A percentile compares a stretch with the other conserved stretches of the same genome.
Evolutionary conservation across 495 filamentous ascomycete species (phyloP).

Genomic region (Hyaloscypha hepaticicola): DNA sequence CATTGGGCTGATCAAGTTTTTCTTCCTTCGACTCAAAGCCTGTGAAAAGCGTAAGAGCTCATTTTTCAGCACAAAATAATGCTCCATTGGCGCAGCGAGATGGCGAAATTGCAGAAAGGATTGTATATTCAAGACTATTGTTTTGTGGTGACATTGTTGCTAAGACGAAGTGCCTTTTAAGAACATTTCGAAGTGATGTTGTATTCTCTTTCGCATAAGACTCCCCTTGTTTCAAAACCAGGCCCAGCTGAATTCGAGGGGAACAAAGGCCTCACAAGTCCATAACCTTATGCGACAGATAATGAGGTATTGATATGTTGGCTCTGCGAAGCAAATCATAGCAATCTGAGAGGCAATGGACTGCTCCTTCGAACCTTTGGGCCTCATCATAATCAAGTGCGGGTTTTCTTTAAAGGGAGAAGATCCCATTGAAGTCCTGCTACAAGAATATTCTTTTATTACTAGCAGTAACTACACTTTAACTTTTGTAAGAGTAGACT

Average conservation of each 20-base stretch:
- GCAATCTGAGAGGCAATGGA: conserved; percentile 20
- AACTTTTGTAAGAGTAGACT: no score
- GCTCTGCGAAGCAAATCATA: conserved; percentile 23
- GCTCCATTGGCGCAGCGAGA: conserved; percentile 34
- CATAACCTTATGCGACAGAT: no score
- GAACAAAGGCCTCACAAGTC: no score
- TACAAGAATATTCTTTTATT: not conserved
- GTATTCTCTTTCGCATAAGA: no score
- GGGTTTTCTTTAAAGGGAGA: conserved; percentile 13
- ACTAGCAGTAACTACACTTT: no score
- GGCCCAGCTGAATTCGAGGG: no score
- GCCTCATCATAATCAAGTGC: conserved; percentile 9
- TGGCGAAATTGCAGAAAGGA: conserved; percentile 17
- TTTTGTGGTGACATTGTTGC: conserved; percentile 16
- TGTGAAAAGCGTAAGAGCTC: conserved; percentile 39
- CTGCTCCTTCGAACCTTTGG: conserved; percentile 3
- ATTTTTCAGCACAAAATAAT: conserved; percentile 38
- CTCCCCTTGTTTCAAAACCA: no score
- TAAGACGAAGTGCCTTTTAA: conserved; percentile 21
- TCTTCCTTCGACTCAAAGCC: conserved; percentile 53
- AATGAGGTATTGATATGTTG: conserved; percentile 40
- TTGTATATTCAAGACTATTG: conserved; percentile 19
- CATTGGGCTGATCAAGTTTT: conserved; percentile 42
- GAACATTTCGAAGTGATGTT: conserved; percentile 36
- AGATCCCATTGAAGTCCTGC: conserved; percentile 11